Evolutionary conservation across 225 moss, liverwort and hornwort species (phyloP).

Genomic region (Physcomitrium patens): DNA sequence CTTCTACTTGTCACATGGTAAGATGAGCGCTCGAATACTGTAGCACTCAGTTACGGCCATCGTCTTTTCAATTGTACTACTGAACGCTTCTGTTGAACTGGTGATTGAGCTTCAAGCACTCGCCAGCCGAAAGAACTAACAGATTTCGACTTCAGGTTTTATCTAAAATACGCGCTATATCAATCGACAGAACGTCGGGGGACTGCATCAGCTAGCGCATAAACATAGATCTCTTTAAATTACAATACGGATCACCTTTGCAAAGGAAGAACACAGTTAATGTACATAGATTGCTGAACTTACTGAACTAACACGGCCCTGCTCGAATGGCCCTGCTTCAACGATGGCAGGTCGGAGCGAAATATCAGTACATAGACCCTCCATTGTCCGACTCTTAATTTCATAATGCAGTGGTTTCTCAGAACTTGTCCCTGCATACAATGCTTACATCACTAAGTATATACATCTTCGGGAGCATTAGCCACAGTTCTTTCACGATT

Average conservation of each 20-base stretch:
- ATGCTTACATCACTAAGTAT: slow-evolving; percentile 32
- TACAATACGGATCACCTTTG: slow-evolving; percentile 23
- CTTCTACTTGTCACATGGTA: slow-evolving; percentile 12
- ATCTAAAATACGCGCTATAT: slow-evolving; percentile 7
- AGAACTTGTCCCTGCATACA: slow-evolving; percentile 50
- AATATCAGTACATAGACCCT: slow-evolving; percentile 19
- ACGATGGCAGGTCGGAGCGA: slow-evolving; percentile 37
- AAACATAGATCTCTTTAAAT: slow-evolving; percentile 1
- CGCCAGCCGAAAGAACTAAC: slow-evolving; percentile 17
- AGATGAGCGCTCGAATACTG: slow-evolving; percentile 21
- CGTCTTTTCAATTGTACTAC: slow-evolving; percentile 10
- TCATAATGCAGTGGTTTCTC: slow-evolving; percentile 36
- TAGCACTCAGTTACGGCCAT: slow-evolving; percentile 20
- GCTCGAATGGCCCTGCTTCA: slow-evolving; percentile 33
- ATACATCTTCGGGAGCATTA: slow-evolving; percentile 18
- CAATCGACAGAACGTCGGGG: slow-evolving; percentile 17
- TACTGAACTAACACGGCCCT: slow-evolving; percentile 45
- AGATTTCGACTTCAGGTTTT: slow-evolving; percentile 1
- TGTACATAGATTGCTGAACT: slow-evolving; percentile 35
- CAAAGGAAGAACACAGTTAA: slow-evolving; percentile 8
- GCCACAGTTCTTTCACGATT: background rate
- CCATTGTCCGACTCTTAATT: background rate
- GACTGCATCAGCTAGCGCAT: background rate
- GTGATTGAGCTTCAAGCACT: slow-evolving; percentile 25
- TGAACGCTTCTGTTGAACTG: background rate